Evolutionary conservation across 1,284 basidiomycete species (phyloP), one percentile per base, ranked within the genome.

Genomic region (Leccinum ponderosum): DNA sequence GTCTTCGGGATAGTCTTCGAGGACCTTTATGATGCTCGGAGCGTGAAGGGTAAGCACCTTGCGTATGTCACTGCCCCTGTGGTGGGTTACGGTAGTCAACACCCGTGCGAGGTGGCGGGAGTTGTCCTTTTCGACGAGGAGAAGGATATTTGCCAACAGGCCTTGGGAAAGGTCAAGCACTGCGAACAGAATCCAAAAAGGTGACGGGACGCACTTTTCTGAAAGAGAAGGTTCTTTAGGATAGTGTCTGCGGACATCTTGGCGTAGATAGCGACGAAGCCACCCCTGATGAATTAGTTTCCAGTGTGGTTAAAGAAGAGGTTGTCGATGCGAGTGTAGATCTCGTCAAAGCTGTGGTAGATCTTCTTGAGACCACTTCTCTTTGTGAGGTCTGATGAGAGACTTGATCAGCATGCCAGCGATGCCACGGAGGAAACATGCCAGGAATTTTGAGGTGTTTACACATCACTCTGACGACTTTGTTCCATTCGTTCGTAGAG

Each of bases 191-290:
- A 33, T 31, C 0, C 31, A 33, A 33, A 17, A 14, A 12, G 3
- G 31, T 31, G 62, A 71, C 1, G 6, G 0, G 1, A 53, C 62
- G 3, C 1, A 85, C 86, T 85, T 77, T 80, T 78, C 39, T 80
- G 76, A 67, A 85, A 81, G 20, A 88, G 74, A 63, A 83, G 82
- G 70, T 87, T 79, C 27, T 84, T 77, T 55, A 87, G 70, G 52
- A 87, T 76, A 1, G 83, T 77, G 69, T 89, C 86, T 0, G 78
- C 77, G 42, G 78, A 87, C 84, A 89, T 85, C 66, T 84, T 85
- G 9, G 84, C 80, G 67, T 83, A 87, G 52, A 89, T 83, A 2
- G 81, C 83, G 8, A 87, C 76, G 55, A 88, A 81, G 0, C 82
- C 85, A 3, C 84, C 85, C 31, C 71, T 67, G 27, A 86, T 70